phyloP scores from a whole-genome alignment of 2,329 filamentous ascomycete species.

The Cladosporium sp. region DNA sequence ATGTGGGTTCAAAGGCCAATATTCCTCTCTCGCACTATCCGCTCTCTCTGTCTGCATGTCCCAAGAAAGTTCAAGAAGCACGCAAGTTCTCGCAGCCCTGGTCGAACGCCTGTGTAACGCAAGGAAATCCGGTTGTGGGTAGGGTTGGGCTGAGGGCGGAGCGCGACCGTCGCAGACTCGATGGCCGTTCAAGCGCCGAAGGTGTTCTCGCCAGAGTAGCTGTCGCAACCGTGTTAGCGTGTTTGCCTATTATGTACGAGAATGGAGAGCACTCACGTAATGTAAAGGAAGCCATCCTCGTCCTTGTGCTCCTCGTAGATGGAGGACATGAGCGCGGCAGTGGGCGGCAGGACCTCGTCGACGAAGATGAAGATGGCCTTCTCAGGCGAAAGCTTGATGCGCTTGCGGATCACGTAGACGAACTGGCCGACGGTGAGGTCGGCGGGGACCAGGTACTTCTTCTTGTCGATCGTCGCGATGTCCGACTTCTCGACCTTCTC shows the following conservation, averaged over 20 bases:
- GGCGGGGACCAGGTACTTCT: conserved; percentile 97
- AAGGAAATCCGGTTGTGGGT: conserved; percentile 5
- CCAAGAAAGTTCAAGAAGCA: conserved; percentile 5
- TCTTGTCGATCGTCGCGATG: conserved; percentile 99
- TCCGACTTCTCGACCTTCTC: conserved; percentile 99
- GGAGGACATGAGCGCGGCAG: conserved; percentile 95
- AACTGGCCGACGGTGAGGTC: conserved; percentile 99
- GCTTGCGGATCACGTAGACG: conserved; percentile 99
- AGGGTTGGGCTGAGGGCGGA: not conserved
- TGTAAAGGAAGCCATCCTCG: conserved; percentile 88
- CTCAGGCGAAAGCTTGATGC: conserved; percentile 98
- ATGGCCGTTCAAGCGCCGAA: conserved; percentile 54
- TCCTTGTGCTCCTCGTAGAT: conserved; percentile 99
- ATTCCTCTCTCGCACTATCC: not conserved
- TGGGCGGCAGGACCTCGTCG: conserved; percentile 93
- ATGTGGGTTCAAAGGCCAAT: conserved; percentile 5
- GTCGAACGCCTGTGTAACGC: conserved; percentile 10
- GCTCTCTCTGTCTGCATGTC: not conserved
- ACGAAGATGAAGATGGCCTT: conserved; percentile 99
- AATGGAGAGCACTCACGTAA: conserved; percentile 58
- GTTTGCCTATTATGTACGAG: conserved; percentile 15
- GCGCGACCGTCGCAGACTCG: not conserved
- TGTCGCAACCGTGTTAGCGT: conserved; percentile 30
- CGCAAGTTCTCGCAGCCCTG: conserved; percentile 1
- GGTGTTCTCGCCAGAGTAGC: conserved; percentile 98